phyloP scores from a whole-genome alignment of 2,329 filamentous ascomycete species.

The Mycosphaerella arachidis region DNA sequence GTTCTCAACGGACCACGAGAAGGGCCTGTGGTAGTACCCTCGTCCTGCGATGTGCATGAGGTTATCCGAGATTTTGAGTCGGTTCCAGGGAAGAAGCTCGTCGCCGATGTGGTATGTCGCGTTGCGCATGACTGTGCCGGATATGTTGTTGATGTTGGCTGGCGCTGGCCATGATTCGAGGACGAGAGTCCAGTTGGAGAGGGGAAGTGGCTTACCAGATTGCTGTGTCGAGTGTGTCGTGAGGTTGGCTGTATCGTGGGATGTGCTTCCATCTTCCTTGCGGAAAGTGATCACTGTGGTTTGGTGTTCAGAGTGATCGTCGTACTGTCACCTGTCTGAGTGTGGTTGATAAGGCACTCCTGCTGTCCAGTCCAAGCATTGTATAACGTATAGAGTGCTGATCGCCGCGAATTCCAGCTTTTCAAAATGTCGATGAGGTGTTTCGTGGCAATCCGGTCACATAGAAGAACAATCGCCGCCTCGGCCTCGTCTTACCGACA shows the following conservation, averaged over 20 bases:
- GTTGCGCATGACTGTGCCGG: slow-evolving; percentile 8
- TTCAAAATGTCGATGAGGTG: slow-evolving; percentile 15
- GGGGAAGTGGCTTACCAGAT: background rate
- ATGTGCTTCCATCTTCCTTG: background rate
- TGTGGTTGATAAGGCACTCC: slow-evolving; percentile 32
- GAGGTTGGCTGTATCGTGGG: background rate
- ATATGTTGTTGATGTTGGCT: slow-evolving; percentile 2
- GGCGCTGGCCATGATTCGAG: slow-evolving; percentile 10
- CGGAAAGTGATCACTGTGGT: slow-evolving; percentile 38
- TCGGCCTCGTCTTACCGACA: slow-evolving; percentile 32
- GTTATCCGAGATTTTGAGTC: slow-evolving; percentile 1
- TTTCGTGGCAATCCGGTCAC: slow-evolving; percentile 21
- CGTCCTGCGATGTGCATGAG: slow-evolving; percentile 4
- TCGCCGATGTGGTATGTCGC: slow-evolving; percentile 1
- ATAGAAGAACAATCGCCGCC: slow-evolving; percentile 35
- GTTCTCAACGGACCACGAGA: background rate
- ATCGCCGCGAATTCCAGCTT: slow-evolving; percentile 29
- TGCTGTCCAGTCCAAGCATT: slow-evolving; percentile 43
- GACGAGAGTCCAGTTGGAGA: slow-evolving; percentile 9
- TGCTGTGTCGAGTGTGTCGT: background rate
- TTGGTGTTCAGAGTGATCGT: slow-evolving; percentile 38
- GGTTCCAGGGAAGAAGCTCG: slow-evolving; percentile 4
- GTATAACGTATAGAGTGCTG: slow-evolving; percentile 36
- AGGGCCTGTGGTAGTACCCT: slow-evolving; percentile 8
- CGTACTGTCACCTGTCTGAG: slow-evolving; percentile 23